Conservation (phyloP, 768 basidiomycete genomes). For the Lactarius hengduanensis region DNA sequence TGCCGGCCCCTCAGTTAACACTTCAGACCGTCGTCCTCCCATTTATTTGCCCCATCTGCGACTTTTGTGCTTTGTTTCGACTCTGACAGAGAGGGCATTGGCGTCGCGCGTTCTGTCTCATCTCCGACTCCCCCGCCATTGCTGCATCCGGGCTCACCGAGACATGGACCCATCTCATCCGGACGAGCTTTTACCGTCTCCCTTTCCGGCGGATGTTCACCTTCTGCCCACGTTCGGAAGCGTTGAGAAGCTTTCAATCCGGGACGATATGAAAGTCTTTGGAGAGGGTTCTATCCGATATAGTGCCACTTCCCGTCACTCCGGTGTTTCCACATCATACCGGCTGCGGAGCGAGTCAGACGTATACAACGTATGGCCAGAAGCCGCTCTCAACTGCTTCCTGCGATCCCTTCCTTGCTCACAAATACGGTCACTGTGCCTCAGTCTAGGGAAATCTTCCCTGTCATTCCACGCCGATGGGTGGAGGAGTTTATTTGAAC, state of each 20-base stretch:
- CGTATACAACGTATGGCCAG: conserved; percentile 20
- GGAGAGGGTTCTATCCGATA: conserved; percentile 25
- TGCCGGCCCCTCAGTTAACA: conserved; percentile 27
- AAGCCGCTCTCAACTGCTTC: conserved; percentile 23
- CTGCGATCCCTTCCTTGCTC: conserved; percentile 22
- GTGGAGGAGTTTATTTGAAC: conserved; percentile 23
- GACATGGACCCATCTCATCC: conserved; percentile 28
- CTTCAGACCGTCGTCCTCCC: conserved; percentile 15
- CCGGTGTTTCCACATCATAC: conserved; percentile 27
- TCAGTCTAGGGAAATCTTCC: conserved; percentile 15
- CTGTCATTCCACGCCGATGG: conserved; percentile 19
- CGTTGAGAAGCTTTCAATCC: conserved; percentile 23
- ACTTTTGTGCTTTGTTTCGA: conserved; percentile 23
- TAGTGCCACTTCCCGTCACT: conserved; percentile 26
- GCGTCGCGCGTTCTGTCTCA: conserved; percentile 21
- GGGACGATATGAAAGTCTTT: conserved; percentile 22
- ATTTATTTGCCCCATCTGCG: conserved; percentile 25
- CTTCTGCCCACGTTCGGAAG: conserved; percentile 13
- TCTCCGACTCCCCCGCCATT: conserved; percentile 22
- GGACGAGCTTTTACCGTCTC: conserved; percentile 22
- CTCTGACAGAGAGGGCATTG: conserved; percentile 23
- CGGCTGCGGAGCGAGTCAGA: conserved; percentile 17
- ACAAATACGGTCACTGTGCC: conserved; percentile 21
- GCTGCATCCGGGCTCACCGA: conserved; percentile 25
- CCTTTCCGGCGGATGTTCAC: conserved; percentile 24